Percentiles rank a stretch among this genome's conserved stretches.
Conservation (phyloP, 805 yeast species). For the Ogataea kodamae region DNA sequence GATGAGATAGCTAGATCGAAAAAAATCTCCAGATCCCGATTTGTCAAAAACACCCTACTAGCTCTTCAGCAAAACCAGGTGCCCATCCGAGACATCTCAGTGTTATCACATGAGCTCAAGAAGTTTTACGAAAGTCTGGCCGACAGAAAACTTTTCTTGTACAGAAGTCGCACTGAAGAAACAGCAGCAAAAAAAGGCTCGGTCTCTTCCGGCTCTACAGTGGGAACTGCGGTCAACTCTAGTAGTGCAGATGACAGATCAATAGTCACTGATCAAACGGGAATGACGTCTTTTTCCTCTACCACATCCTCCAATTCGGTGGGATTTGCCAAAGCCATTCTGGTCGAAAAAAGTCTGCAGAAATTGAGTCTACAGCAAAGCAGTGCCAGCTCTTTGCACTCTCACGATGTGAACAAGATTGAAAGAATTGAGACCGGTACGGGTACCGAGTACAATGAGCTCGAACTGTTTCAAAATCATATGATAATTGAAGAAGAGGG, state of each 20-base stretch:
- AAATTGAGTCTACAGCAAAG: slow-evolving; percentile 20
- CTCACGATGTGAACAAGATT: slow-evolving; percentile 11
- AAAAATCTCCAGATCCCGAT: slow-evolving; percentile 41
- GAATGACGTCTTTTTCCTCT: slow-evolving; percentile 2
- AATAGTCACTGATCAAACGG: slow-evolving; percentile 6
- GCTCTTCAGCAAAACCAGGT: slow-evolving; percentile 38
- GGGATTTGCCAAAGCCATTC: slow-evolving; percentile 29
- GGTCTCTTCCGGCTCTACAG: slow-evolving; percentile 9
- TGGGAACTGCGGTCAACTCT: slow-evolving; percentile 3
- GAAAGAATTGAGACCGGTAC: slow-evolving; percentile 11
- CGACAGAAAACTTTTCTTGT: slow-evolving; percentile 31
- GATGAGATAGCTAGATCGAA: slow-evolving; percentile 36
- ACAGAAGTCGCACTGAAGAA: slow-evolving; percentile 5
- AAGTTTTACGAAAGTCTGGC: slow-evolving; percentile 42
- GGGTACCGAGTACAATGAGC: slow-evolving; percentile 12
- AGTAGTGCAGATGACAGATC: background rate
- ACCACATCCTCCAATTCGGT: slow-evolving; percentile 12
- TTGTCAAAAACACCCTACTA: slow-evolving; percentile 46
- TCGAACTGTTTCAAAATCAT: slow-evolving; percentile 7
- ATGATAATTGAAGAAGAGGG: slow-evolving; percentile 38
- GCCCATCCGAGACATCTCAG: slow-evolving; percentile 18
- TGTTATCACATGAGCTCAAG: slow-evolving; percentile 39
- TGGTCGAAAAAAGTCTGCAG: slow-evolving; percentile 24
- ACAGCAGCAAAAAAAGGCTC: slow-evolving; percentile 11
- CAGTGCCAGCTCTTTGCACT: slow-evolving; percentile 15